Percentiles rank a stretch among this genome's conserved stretches.
Conservation (phyloP, 176 grass and related monocot genomes). For the Raddia distichophylla region DNA sequence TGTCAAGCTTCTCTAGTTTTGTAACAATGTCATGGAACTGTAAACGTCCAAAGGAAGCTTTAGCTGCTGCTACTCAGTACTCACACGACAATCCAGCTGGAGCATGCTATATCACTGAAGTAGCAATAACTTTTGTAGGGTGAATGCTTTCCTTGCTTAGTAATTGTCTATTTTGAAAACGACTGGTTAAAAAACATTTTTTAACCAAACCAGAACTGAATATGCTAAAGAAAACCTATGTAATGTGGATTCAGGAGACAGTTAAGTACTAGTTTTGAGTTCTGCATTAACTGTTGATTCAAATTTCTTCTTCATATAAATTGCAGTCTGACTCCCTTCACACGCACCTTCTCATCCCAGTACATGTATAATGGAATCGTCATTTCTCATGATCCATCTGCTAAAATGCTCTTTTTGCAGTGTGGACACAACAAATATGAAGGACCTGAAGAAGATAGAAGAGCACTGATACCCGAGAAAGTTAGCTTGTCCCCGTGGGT, state of each 20-base stretch:
- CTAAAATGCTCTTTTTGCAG: conserved; percentile 43
- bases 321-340: neutral
- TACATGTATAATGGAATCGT: conserved; percentile 1
- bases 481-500: conserved; percentile 24
- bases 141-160: neutral
- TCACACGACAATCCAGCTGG: neutral
- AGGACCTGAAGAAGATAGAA: conserved; percentile 96
- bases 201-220: neutral
- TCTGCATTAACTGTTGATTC: neutral
- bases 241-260: neutral
- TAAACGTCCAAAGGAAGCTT: neutral
- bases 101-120: neutral
- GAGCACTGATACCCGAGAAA: conserved; percentile 54
- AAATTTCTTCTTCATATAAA: neutral
- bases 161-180: neutral
- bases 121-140: neutral
- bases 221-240: neutral
- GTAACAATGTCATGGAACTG: neutral
- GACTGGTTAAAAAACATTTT: neutral
- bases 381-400: conserved; percentile 11
- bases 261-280: neutral
- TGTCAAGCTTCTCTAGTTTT: neutral
- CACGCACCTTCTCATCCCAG: neutral
- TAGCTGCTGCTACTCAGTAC: neutral
- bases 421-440: conserved; percentile 96